Base-by-base conservation (phyloP, 331 rosid genomes). In the Pyrus hybrid region DNA sequence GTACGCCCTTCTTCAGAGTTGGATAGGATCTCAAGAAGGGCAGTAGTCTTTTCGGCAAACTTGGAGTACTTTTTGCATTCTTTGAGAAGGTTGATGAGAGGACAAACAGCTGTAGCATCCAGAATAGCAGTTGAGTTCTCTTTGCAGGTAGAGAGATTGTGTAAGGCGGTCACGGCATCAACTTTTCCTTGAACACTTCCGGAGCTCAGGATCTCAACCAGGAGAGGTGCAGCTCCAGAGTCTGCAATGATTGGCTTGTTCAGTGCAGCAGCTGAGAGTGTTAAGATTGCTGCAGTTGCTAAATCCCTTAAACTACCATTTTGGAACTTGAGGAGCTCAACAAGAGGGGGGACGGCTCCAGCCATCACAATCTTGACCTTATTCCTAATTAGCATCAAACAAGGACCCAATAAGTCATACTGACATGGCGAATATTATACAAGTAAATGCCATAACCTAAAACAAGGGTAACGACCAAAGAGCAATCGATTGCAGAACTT, bases 141-240 rank as follows among this genome's bases (percentile, higher is more conserved):
- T 5, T 64, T 84, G 87, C 87, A 74, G 49, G 81, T 23, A 29
- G 93, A 92, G 73, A 92, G 90, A 64, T 92, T 90, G 70, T 90
- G 91, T 57, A 92, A 82, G 68, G 91, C 93, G n/a, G 97, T 92
- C 28, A 92, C 93, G 5, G 96, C 87, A 75, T 92, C 97, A 41
- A 92, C 97, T 84, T 79, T 92, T 72, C 93, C 92, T 86, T 92
- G 97, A 68, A 90, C 88, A 68, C 90, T 87, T 73, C 96, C 97
- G 53, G 91, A 90, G 80, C 88, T 86, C 61, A 90, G 97, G 83
- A 88, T 90, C 86, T 84, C 92, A 74, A 92, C 88, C 77, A 92
- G 90, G 62, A 90, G 91, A 66, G 97, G 92, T 66, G 89, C 88
- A 25, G 92, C 93, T 77, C 97, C 97, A 45, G 97, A 89, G 41